Evolutionary conservation across 768 basidiomycete species (phyloP).

Genomic region (Hebeloma cylindrosporum): DNA sequence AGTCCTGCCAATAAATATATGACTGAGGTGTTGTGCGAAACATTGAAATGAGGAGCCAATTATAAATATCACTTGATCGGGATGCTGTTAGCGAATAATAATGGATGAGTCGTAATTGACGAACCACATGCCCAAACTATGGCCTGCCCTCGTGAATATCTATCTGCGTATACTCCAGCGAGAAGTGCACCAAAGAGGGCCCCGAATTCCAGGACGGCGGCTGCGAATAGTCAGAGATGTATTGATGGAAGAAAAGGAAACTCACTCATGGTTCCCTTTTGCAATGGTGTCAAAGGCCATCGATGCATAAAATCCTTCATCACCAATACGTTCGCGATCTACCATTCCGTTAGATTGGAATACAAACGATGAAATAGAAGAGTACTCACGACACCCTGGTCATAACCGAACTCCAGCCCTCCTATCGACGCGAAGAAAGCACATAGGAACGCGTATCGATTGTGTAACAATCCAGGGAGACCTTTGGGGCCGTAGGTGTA

Average conservation of each 20-base stretch:
- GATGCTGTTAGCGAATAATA: neutral
- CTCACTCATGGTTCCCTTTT: slow-evolving; percentile 79
- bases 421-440: slow-evolving; percentile 77
- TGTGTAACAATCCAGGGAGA: slow-evolving; percentile 59
- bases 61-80: slow-evolving; percentile 58
- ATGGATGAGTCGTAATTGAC: slow-evolving; percentile 19
- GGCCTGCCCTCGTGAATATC: slow-evolving; percentile 61
- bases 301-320: slow-evolving; percentile 71
- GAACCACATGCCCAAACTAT: slow-evolving; percentile 69
- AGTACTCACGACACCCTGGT: slow-evolving; percentile 65
- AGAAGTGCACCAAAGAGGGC: slow-evolving; percentile 73
- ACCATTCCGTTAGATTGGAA: neutral
- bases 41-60: slow-evolving; percentile 72
- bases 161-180: slow-evolving; percentile 69
- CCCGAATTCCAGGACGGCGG: slow-evolving; percentile 76
- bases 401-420: slow-evolving; percentile 78
- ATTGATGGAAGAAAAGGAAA: slow-evolving; percentile 6
- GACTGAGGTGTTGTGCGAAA: slow-evolving; percentile 51
- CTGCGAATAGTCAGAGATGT: slow-evolving; percentile 34
- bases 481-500: slow-evolving; percentile 78
- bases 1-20: slow-evolving; percentile 68
- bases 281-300: slow-evolving; percentile 71
- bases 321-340: slow-evolving; percentile 82
- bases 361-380: neutral
- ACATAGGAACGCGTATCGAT: slow-evolving; percentile 64